phyloP scores from a whole-genome alignment of 2,329 filamentous ascomycete genomes.

The Daldinia sp. region DNA sequence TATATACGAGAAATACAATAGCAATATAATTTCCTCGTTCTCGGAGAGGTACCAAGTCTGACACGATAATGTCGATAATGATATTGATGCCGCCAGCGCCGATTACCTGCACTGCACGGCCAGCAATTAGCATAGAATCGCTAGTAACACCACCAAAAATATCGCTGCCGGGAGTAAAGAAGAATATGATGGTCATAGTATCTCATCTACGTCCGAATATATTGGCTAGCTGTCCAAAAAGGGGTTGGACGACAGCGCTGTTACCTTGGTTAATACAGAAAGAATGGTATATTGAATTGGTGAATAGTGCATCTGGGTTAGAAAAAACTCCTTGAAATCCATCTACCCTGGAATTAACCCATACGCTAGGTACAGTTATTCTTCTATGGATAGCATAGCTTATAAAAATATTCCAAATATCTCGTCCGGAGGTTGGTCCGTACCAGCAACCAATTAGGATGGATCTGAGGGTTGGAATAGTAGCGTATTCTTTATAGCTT shows the following conservation, averaged over 20 bases:
- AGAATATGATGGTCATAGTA: neutral
- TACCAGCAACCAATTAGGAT: too few species aligned
- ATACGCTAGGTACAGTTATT: neutral
- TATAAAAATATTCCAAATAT: neutral
- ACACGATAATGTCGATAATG: conserved; percentile 2
- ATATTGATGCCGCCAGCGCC: conserved; percentile 22
- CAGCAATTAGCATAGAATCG: conserved; percentile 23
- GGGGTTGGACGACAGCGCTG: conserved; percentile 11
- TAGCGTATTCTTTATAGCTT: too few species aligned
- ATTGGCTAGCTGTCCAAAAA: conserved; percentile 16
- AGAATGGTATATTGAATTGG: neutral
- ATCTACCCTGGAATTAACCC: neutral
- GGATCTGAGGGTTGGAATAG: too few species aligned
- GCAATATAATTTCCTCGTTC: conserved; percentile 17
- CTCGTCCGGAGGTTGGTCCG: neutral
- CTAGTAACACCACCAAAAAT: conserved; percentile 21
- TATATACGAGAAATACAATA: conserved; percentile 10
- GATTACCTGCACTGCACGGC: conserved; percentile 14
- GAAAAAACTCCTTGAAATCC: neutral
- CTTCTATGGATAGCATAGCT: neutral
- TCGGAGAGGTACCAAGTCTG: conserved; percentile 18
- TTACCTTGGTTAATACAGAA: neutral
- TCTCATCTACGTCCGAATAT: conserved; percentile 19
- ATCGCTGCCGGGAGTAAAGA: conserved; percentile 18
- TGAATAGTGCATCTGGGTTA: neutral